phyloP scores from a whole-genome alignment of 306 rosid genomes.

The Mucuna pruriens region DNA sequence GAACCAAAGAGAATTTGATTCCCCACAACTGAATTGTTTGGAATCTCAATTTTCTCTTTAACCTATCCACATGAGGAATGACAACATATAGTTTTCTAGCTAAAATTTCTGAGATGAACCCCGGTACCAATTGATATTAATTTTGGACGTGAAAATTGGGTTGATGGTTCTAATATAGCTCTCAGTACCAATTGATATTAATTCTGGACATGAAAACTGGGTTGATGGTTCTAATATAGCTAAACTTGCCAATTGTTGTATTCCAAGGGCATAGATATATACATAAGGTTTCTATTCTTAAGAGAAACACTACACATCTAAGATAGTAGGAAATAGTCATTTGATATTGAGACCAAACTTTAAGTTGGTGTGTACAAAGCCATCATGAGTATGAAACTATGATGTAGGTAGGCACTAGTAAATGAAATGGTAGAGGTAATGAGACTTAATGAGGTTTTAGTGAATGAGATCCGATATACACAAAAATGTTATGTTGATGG shows the following conservation, averaged over 20 bases:
- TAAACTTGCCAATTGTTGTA: constrained; percentile 74
- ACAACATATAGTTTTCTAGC: constrained; percentile 65
- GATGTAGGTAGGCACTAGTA: constrained; percentile 60
- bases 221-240: constrained; percentile 91
- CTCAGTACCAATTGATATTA: constrained; percentile 61
- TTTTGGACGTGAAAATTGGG: constrained; percentile 71
- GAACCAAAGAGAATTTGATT: constrained; percentile 89
- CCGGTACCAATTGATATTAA: constrained; percentile 62
- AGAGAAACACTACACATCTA: constrained; percentile 73
- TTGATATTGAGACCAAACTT: constrained; percentile 59
- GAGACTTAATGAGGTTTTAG: constrained; percentile 52
- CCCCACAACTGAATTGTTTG: constrained; percentile 70
- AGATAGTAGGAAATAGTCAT: constrained; percentile 70
- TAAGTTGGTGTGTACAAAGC: constrained; percentile 50
- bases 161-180: constrained; percentile 93
- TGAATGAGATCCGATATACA: constrained; percentile 79
- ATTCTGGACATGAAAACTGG: constrained; percentile 71
- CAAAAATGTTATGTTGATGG: constrained; percentile 60
- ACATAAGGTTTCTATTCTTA: constrained; percentile 88
- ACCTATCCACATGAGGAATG: constrained; percentile 61
- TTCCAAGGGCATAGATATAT: constrained; percentile 74
- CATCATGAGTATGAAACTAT: constrained; percentile 65
- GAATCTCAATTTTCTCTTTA: constrained; percentile 62
- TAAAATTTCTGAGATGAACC: constrained; percentile 85
- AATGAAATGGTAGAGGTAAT: constrained; percentile 48